Evolutionary conservation across 2,329 filamentous ascomycete species (phyloP), one percentile per base, ranked within the genome.

Genomic region (Teratosphaeria pseudoeucalypti): DNA sequence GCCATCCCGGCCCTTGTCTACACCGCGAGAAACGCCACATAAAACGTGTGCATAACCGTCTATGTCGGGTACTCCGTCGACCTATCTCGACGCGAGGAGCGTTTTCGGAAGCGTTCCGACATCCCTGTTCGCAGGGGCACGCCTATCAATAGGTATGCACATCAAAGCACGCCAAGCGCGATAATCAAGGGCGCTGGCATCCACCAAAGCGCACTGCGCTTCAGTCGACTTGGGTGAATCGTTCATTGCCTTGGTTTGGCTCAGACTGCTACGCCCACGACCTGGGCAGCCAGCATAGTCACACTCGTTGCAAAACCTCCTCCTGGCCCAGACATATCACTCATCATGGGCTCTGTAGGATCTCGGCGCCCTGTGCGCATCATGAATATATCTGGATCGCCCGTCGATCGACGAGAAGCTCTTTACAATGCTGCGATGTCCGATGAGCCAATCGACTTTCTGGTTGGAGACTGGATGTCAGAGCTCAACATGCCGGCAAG

Each of bases 381-480:
- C 37, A 43, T 43, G 37, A 43, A 43, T 3, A 43, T 43, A 43
- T 43, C 37, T 43, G 37, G 37, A 43, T 43, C 37, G 12, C 37
- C 37, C 12, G 37, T 43, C 37, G 37, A 43, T 43, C 37, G 37
- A 43, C 37, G 37, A 43, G 37, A 43, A n/a, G 37, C 37, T 43
- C 37, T 43, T n/a, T 43, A 43, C 37, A 43, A n/a, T n/a, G 37
- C 37, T n/a, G 37, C 11, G 5, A 16, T 43, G 12, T 43, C 37
- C 16, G 37, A 43, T n/a, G 37, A 43, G 37, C 37, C 37, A n/a
- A 43, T 78, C 34, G 76, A 79, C 66, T 74, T 78, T 5, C 76
- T 79, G 49, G 77, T 78, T 32, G 73, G 74, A 5, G 78, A 79
- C 65, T 79, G 76, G 69, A 77, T 80, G 71, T 76, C 73, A 58